A percentile compares a stretch with the other conserved stretches of the same genome.
phyloP scores from a whole-genome alignment of 495 filamentous ascomycete species.

The Talaromyces proteolyticus region DNA sequence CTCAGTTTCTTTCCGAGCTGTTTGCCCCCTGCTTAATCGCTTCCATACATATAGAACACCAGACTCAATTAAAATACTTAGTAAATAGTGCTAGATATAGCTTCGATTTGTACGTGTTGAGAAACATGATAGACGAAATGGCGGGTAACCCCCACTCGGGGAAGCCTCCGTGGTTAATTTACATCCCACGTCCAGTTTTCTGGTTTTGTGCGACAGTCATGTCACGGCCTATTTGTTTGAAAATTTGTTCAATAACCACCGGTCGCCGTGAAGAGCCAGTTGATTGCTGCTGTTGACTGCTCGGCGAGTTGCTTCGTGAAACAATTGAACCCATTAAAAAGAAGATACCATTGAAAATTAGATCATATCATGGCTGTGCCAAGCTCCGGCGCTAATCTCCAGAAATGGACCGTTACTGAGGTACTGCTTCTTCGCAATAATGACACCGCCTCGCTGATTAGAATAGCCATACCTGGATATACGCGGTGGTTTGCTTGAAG shows the following conservation, averaged over 20 bases:
- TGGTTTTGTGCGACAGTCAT: background rate
- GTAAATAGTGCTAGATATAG: background rate
- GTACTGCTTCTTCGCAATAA: constrained; percentile 12
- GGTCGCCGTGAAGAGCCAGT: background rate
- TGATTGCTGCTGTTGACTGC: too few species aligned
- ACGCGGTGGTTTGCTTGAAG: constrained; percentile 74
- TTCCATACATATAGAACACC: background rate
- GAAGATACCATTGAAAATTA: background rate
- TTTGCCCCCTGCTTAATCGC: too few species aligned
- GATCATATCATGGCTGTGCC: background rate
- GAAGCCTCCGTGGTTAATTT: background rate
- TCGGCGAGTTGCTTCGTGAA: too few species aligned
- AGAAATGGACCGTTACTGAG: constrained; percentile 39
- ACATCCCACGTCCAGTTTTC: background rate
- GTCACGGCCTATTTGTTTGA: background rate
- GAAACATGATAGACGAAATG: background rate
- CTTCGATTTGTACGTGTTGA: background rate
- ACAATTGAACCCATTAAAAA: too few species aligned
- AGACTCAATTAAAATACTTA: background rate
- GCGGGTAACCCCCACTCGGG: background rate
- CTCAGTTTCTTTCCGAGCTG: too few species aligned
- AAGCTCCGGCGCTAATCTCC: constrained; percentile 10
- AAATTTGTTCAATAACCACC: background rate
- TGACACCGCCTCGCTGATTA: background rate
- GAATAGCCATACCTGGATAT: constrained; percentile 67